Percentiles rank a stretch among this genome's conserved stretches.
These are phyloP conservation scores for Monosporozyma servazzii DNA, from an alignment of 805 yeast genomes.

Conservation along the genomic window DNA sequence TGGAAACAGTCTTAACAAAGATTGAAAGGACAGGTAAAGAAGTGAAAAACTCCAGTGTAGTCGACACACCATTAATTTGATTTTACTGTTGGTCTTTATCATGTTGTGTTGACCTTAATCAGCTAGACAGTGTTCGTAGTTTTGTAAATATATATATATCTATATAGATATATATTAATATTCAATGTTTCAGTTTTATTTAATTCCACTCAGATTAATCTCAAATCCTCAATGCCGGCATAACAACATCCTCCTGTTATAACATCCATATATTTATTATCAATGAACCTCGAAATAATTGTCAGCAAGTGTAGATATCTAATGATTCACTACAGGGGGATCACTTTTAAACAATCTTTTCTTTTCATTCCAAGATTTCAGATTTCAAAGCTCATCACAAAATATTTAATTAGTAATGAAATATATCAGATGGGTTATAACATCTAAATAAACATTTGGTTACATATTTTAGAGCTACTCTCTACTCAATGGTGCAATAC, in stretches of 20 bases:
- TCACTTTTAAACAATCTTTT: too few species aligned
- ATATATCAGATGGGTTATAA: not conserved
- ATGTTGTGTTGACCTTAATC: too few species aligned
- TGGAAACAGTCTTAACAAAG: conserved; percentile 70
- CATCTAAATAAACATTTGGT: not conserved
- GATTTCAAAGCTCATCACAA: conserved; percentile 1
- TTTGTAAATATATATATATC: not conserved
- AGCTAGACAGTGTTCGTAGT: not conserved
- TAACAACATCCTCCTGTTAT: too few species aligned
- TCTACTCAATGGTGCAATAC: not conserved
- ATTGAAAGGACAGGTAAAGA: conserved; percentile 89
- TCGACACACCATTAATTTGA: conserved; percentile 25
- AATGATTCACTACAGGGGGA: too few species aligned
- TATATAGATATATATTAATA: not conserved
- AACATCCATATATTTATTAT: too few species aligned
- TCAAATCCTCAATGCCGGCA: too few species aligned
- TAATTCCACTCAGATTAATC: not conserved
- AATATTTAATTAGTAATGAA: not conserved
- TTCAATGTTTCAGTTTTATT: not conserved
- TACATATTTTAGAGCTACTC: not conserved
- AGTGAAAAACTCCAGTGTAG: conserved; percentile 50
- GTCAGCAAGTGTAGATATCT: too few species aligned
- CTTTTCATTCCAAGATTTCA: not conserved
- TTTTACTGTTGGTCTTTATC: not conserved
- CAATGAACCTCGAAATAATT: too few species aligned